Evolutionary conservation across 192 early-diverging fungal species (phyloP), one percentile per base, ranked within the genome.

Genomic region (Backusella circina): DNA sequence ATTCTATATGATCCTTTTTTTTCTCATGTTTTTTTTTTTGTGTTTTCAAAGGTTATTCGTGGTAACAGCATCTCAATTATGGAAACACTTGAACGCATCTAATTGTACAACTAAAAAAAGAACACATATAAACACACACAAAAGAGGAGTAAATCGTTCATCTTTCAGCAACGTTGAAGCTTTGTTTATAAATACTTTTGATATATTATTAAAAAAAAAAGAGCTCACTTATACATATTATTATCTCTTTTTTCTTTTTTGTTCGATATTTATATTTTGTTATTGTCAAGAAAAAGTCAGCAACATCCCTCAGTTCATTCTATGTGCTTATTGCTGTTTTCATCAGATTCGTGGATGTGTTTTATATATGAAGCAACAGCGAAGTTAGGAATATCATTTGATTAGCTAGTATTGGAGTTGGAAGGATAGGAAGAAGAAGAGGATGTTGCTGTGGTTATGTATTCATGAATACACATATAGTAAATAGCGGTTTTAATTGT

Each of bases 31-130:
- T 35, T 41, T 28, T 30, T 26, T 78, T 32, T 37, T 47, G 15
- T 16, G n/a, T 31, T 69, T 5, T 28, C 21, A 15, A 78, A 88
- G 87, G 86, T 94, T 7, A 84, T 93, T 68, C 91, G 93, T 70
- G 93, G 93, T 47, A 94, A 92, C 84, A 92, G 91, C 75, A 89
- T 94, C 50, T 82, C 91, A 3, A 79, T 89, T 33, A 73, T 94
- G 77, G 91, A 94, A 78, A 87, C 89, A 33, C 81, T 91, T 70
- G 91, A 94, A 71, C 84, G 86, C 65, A 88, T 94, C 37, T 83
- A 84, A 72, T 30, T 70, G 51, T 57, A 57, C 51, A 57, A 57
- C 21, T 57, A 57, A 57, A 50, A 54, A 57, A 47, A 47, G 18
- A 47, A 47, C 3, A 5, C 44, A 18, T 16, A n/a, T n/a, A n/a